Evolutionary conservation across 257 asterid genomes (phyloP).

Genomic region (Gentiana straminea): DNA sequence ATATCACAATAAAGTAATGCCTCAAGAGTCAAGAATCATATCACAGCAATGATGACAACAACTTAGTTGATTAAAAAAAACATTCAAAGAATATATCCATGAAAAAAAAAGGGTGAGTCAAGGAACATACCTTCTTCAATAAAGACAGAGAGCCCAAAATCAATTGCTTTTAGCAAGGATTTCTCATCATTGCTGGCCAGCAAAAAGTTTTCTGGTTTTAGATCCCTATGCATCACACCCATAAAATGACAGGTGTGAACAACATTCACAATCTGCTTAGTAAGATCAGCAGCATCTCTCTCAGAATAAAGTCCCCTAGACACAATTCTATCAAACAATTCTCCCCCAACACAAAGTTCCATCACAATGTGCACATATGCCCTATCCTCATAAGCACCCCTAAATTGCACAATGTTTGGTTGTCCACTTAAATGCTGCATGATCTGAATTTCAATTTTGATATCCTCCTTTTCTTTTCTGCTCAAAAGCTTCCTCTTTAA

Average conservation of each 20-base stretch:
- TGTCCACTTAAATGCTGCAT: constrained; percentile 88
- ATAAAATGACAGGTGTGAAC: constrained; percentile 78
- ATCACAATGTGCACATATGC: constrained; percentile 62
- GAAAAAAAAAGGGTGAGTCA: neutral
- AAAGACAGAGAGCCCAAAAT: constrained; percentile 82
- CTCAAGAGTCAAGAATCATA: neutral
- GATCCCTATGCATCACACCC: constrained; percentile 95
- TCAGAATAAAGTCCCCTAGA: constrained; percentile 79
- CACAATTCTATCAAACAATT: constrained; percentile 68
- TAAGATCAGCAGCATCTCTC: constrained; percentile 59
- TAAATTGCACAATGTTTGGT: constrained; percentile 69
- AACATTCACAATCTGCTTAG: constrained; percentile 77
- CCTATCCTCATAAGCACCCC: constrained; percentile 75
- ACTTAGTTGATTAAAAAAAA: no score
- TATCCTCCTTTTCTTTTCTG: constrained; percentile 63
- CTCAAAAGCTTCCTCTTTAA: constrained; percentile 70
- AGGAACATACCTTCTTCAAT: constrained; percentile 55
- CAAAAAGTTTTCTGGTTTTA: constrained; percentile 87
- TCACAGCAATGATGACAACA: neutral
- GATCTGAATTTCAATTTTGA: constrained; percentile 69
- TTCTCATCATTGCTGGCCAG: constrained; percentile 57
- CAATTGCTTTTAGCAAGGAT: constrained; percentile 68
- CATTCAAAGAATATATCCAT: no score
- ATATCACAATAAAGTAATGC: no score
- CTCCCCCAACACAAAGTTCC: constrained; percentile 88